Conservation (phyloP, 495 filamentous ascomycete species). For the Podospora comata region DNA sequence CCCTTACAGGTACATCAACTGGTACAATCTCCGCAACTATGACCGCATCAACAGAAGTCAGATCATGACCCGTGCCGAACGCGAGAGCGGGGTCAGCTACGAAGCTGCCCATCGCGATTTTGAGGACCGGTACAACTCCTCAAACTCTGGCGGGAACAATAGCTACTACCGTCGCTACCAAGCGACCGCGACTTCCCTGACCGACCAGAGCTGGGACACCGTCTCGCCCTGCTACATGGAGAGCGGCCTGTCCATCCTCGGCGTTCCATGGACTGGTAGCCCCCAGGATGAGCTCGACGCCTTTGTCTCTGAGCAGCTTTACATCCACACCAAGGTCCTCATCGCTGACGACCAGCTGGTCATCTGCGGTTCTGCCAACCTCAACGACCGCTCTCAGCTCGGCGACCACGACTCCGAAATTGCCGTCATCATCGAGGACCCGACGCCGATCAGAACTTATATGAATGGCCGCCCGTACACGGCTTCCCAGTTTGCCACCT, state of each 20-base stretch:
- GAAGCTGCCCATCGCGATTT: conserved; percentile 64
- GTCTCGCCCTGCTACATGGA: conserved; percentile 86
- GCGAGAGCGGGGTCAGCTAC: conserved; percentile 68
- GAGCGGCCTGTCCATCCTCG: conserved; percentile 67
- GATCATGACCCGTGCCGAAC: conserved; percentile 62
- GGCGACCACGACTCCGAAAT: conserved; percentile 70
- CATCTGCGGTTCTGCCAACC: conserved; percentile 88
- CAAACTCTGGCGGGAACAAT: conserved; percentile 36
- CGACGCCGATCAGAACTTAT: conserved; percentile 58
- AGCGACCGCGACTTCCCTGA: conserved; percentile 54
- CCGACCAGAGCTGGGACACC: conserved; percentile 63
- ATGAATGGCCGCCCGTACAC: conserved; percentile 71
- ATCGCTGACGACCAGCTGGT: conserved; percentile 89
- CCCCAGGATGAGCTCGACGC: conserved; percentile 75
- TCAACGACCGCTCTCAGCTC: conserved; percentile 92
- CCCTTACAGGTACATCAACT: conserved; percentile 76
- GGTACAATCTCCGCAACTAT: conserved; percentile 93
- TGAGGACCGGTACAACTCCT: conserved; percentile 50
- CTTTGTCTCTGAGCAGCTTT: conserved; percentile 90
- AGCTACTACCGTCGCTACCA: conserved; percentile 61
- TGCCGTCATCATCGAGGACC: conserved; percentile 53
- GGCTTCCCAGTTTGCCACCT: conserved; percentile 76
- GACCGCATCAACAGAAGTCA: conserved; percentile 79
- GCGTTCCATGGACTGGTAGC: conserved; percentile 75
- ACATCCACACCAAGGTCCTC: conserved; percentile 90